Evolutionary conservation across 768 basidiomycete species (phyloP).

Genomic region (Suillus cothurnatus): DNA sequence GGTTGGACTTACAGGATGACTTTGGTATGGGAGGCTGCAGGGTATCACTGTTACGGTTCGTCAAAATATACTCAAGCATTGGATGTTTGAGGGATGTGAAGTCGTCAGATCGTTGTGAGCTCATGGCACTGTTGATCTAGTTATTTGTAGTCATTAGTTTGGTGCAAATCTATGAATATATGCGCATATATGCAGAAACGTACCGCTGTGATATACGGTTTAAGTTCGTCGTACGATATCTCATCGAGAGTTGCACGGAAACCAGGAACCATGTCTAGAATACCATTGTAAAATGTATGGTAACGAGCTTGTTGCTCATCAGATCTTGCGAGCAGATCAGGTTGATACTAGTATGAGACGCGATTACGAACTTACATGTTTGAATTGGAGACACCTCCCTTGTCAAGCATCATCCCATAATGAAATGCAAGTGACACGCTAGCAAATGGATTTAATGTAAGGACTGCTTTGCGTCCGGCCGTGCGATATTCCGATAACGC

Average conservation of each 20-base stretch:
- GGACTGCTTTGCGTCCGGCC: neutral
- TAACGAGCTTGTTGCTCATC: neutral
- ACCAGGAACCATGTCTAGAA: neutral
- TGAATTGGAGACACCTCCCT: neutral
- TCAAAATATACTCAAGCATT: too few relatives aligned
- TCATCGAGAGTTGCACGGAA: neutral
- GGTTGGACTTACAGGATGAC: too few relatives aligned
- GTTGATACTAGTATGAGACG: neutral
- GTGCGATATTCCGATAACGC: neutral
- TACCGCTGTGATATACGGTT: neutral
- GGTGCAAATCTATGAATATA: too few relatives aligned
- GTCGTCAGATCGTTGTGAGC: too few relatives aligned
- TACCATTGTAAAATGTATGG: neutral
- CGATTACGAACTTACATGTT: too few relatives aligned
- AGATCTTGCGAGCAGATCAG: neutral
- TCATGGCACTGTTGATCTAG: too few relatives aligned
- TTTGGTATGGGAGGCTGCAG: too few relatives aligned
- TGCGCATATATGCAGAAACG: neutral
- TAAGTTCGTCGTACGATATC: neutral
- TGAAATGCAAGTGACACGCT: neutral
- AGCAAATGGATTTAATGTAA: neutral
- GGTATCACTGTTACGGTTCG: too few relatives aligned
- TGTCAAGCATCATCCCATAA: neutral
- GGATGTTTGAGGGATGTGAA: too few relatives aligned
- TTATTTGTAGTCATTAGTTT: too few relatives aligned